Conservation (phyloP, 192 early-diverging fungal species). For the Obelidium mucronatum region DNA sequence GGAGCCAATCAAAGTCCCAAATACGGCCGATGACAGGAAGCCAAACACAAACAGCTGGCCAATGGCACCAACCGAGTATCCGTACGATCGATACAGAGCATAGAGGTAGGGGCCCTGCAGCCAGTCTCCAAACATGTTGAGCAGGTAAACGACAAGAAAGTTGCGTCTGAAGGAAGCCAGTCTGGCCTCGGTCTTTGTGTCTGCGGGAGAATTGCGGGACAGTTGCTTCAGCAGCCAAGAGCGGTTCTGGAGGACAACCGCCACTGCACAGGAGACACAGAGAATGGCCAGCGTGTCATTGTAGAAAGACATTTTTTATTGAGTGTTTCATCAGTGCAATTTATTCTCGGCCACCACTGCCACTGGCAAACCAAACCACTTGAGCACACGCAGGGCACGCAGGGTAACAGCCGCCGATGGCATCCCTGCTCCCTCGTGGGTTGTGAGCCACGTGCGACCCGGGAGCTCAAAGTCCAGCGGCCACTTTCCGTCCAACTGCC, state of each 20-base stretch:
- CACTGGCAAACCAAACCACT: no score
- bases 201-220: neutral
- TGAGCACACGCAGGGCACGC: no score
- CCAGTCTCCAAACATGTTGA: constrained; percentile 43
- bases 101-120: constrained; percentile 67
- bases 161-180: neutral
- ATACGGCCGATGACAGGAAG: constrained; percentile 72
- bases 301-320: no score
- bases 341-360: no score
- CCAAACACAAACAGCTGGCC: constrained; percentile 76
- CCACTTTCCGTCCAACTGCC: no score
- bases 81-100: constrained; percentile 67
- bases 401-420: no score
- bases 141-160: constrained; percentile 5
- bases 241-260: neutral
- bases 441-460: no score
- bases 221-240: neutral
- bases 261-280: neutral
- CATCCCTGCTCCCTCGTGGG: no score
- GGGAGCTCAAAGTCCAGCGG: no score
- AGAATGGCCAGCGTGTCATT: no score
- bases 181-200: neutral
- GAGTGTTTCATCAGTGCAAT: no score
- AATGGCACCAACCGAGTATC: constrained; percentile 63
- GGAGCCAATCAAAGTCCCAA: constrained; percentile 75